Base-by-base conservation (phyloP, 2,329 filamentous ascomycete genomes). In the Colletotrichum euphorbiae region DNA sequence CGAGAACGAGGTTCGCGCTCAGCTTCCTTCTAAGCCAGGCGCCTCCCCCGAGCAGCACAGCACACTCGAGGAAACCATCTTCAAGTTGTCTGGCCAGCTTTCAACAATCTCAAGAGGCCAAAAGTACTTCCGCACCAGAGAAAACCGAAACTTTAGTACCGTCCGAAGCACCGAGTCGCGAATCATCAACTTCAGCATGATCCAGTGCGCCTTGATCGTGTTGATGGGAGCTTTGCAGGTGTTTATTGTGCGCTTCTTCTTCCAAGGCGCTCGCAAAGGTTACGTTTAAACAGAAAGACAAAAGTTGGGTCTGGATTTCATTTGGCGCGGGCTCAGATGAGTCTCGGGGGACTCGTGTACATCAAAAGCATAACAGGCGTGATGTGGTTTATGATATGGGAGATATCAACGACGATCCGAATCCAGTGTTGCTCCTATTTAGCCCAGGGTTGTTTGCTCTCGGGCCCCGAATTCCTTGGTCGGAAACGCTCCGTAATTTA, bases 141-240 rank as follows among this genome's bases (percentile, higher is more conserved):
- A 99, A 86, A 99, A 99, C 87, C 89, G 96, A 70, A 99, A 99
- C 83, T 98, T 99, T 83, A 97, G 93, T 83, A 99, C 96, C 9
- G 96, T 99, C 75, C 88, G 93, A 79, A 98, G 94, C 83, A 99
- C 96, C 45, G 96, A 99, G 85, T 89, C 89, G 78, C 88, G 96
- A 71, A 99, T 99, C 76, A 94, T 98, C 84, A 98, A 98, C 82
- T 97, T 99, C 80, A 97, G 93, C 78, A 85, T 99, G 77, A 91
- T 98, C 74, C 96, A 99, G 84, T 92, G 93, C 72, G 86, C 88
- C 71, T 90, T 99, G 84, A 97, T 99, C 84, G 85, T 98, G 71
- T 92, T 90, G 69, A 99, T 99, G 97, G 96, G 95, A 50, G 94
- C 89, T 52, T 82, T 99, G 77, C 97, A 99, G 84, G 96, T 99